Evolutionary conservation across 208 protist genomes (phyloP), one percentile per base, ranked within the genome.

Genomic region (Naegleria lovaniensis): DNA sequence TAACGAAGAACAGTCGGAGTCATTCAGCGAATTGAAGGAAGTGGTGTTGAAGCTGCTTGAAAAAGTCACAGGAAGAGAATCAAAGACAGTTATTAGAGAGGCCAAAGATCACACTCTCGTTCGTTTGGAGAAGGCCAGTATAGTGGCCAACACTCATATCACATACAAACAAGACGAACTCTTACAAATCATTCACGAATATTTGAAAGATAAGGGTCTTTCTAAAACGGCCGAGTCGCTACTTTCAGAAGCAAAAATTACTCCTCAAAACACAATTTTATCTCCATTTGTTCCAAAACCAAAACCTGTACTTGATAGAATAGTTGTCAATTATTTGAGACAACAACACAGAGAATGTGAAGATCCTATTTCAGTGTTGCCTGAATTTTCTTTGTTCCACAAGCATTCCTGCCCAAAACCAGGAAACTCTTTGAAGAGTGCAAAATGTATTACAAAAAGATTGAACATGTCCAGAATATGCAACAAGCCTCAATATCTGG

Each of bases 121-220:
- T 59, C 51, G 90, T 29, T 52, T 93, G 16, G 92, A 93, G 83
- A 76, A 90, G 43, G 85, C 92, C n/a, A 75, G 43, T 25, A 93
- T 93, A 48, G 92, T 92, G 19, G 83, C 89, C 39, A 90, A 75
- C 33, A 93, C 92, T 5, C 67, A 29, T 36, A 93, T 93, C 25
- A 90, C 48, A 11, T 93, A 93, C 84, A 89, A 67, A 22, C 59
- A 91, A 15, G 91, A 90, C 5, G 92, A 93, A 55, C 84, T 93
- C 7, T 79, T 93, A 4, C 92, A 92, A 90, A 51, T 93, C 36
- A 91, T 93, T 52, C 91, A 93, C 83, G 84, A 93, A 43, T 90
- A 93, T 83, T 91, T 93, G 29, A 89, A 86, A 16, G 89, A 92
- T n/a, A 90, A 90, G 36, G 90, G 90, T 15, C 55, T 92, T 33